Base-by-base conservation (phyloP, 108 stramenopile species). In the Nannochloropsis gaditana region DNA sequence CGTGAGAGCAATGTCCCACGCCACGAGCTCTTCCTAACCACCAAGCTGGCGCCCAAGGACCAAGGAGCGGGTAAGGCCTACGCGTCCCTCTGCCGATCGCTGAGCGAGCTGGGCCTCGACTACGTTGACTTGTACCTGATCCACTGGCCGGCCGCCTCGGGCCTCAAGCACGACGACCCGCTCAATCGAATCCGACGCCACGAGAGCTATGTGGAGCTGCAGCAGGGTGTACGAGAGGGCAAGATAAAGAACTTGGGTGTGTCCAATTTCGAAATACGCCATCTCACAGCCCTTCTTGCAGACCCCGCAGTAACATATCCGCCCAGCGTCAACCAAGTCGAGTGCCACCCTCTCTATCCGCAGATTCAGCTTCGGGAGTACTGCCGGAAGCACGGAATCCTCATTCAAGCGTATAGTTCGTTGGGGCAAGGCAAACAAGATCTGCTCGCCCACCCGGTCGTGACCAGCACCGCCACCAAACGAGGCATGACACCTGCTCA, bases 71-170 rank as follows among this genome's bases (percentile, higher is more conserved):
- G 83, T 17, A 17, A n/a, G 17, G 86, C 47, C 43, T 41, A 21
- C 41, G 79, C 9, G 21, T n/a, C 85, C 15, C 11, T 83, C 42
- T 41, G 8, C 10, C 42, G 44, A 15, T 73, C 79, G 9, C 45
- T 86, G 42, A 10, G 19, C 31, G 41, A 17, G 9, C 73, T 89
- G 45, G 42, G 44, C 3, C 44, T 44, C 9, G n/a, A 9, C 45
- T 86, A 89, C 44, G 47, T 89, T 17, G 89, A 89, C 80, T 44
- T 86, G 43, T 86, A 83, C 82, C 73, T 89, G 11, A 85, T 89
- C 50, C 89, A 89, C 82, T 89, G 85, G 80, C 89, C 89, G 3
- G 21, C 42, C 0, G 79, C 80, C 4, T 31, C 6, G 9, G n/a
- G 45, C 11, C 82, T 41, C 21, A 80, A 43, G 41, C 80, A 43